Conservation (phyloP, 495 filamentous ascomycete species). For the Trichocladium antarcticum region DNA sequence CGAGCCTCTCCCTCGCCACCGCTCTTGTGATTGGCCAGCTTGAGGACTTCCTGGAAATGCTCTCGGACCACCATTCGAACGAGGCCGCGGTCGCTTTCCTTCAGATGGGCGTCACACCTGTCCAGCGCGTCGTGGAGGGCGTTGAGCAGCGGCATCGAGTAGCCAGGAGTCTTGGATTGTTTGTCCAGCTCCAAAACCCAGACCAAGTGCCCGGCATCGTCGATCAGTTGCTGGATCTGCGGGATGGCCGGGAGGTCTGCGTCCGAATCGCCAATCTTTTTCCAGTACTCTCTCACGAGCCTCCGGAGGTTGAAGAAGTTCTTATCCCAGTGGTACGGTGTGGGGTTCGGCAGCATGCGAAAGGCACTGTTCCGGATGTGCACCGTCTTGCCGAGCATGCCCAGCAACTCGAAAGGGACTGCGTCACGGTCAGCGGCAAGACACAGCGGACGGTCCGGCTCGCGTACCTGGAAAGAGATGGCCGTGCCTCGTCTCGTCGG, state of each 20-base stretch:
- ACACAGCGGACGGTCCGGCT: not conserved
- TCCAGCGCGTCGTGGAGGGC: constrained; percentile 30
- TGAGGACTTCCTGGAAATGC: constrained; percentile 30
- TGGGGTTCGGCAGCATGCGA: constrained; percentile 42
- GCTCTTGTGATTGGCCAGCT: constrained; percentile 24
- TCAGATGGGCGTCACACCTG: constrained; percentile 23
- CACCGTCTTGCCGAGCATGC: constrained; percentile 40
- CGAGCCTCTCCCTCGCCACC: constrained; percentile 4
- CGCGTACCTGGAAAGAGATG: constrained; percentile 41
- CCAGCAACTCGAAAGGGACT: constrained; percentile 43
- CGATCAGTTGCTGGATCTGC: constrained; percentile 5
- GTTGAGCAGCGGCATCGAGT: constrained; percentile 25
- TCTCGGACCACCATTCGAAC: constrained; percentile 26
- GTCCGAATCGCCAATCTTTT: constrained; percentile 14
- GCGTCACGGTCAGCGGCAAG: constrained; percentile 6
- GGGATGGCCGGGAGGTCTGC: not conserved
- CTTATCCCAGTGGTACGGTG: constrained; percentile 36
- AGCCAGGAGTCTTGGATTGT: constrained; percentile 13
- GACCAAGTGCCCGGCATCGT: constrained; percentile 13
- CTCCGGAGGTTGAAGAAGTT: constrained; percentile 29
- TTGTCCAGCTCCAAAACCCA: constrained; percentile 1
- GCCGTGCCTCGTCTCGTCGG: constrained; percentile 21
- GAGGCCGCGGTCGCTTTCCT: constrained; percentile 16
- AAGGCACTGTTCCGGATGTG: constrained; percentile 33
- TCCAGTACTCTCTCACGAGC: constrained; percentile 26